These are phyloP conservation scores for Hemerocallis citrina DNA, from an alignment of 106 monocot species.

Conservation along the genomic window DNA sequence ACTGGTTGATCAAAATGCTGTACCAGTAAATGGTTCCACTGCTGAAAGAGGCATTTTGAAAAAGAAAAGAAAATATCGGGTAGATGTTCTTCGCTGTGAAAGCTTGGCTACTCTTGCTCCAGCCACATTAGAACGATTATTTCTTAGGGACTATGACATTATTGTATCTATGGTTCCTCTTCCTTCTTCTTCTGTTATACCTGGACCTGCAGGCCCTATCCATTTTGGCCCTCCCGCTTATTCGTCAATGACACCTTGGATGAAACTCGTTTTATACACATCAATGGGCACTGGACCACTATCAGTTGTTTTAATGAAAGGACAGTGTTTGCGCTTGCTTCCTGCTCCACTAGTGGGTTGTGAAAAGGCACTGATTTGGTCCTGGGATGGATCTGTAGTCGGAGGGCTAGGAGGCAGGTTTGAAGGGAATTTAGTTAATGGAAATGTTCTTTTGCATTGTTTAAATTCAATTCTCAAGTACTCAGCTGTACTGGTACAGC, in stretches of 20 bases:
- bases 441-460: constrained; percentile 85
- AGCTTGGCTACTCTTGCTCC: constrained; percentile 90
- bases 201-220: constrained; percentile 73
- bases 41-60: constrained; percentile 24
- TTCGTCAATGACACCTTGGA: constrained; percentile 97
- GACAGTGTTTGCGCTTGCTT: constrained; percentile 73
- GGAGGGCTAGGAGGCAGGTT: constrained; percentile 92
- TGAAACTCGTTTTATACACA: constrained; percentile 89
- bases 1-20: constrained; percentile 3
- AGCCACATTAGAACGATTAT: constrained; percentile 68
- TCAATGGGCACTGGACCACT: constrained; percentile 57
- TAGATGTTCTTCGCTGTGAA: constrained; percentile 96
- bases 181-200: constrained; percentile 89
- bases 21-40: constrained; percentile 8
- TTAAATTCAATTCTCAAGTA: constrained; percentile 81
- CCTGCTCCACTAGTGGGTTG: constrained; percentile 87
- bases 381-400: constrained; percentile 84
- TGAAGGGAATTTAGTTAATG: constrained; percentile 93
- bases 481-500: constrained; percentile 87
- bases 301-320: constrained; percentile 93
- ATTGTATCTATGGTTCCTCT: constrained; percentile 95
- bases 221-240: constrained; percentile 97
- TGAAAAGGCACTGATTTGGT: constrained; percentile 95
- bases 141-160: constrained; percentile 91
- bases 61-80: constrained; percentile 52